These are phyloP conservation scores for Cenchrus americanus DNA, from an alignment of 176 grass and related monocot species.

Conservation along the genomic window DNA sequence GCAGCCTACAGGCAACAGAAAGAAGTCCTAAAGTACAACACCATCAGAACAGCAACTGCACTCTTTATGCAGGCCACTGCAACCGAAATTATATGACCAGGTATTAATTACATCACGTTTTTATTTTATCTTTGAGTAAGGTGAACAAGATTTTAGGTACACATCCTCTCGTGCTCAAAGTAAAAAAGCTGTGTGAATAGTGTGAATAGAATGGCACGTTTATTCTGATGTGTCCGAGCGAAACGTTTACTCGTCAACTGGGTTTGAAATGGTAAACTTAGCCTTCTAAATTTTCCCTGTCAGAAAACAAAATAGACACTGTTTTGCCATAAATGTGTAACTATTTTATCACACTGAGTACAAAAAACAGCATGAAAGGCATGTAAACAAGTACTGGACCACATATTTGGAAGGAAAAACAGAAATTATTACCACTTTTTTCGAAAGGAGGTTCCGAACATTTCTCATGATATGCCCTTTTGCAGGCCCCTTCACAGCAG, in stretches of 20 bases:
- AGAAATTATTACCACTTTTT: constrained; percentile 60
- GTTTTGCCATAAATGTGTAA: background rate
- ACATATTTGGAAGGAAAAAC: constrained; percentile 35
- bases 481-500: constrained; percentile 70
- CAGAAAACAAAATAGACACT: background rate
- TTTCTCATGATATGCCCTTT: constrained; percentile 74
- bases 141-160: background rate
- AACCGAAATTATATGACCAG: constrained; percentile 7
- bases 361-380: background rate
- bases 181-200: background rate
- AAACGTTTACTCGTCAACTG: background rate
- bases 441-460: constrained; percentile 68
- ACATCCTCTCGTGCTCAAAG: background rate
- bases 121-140: constrained; percentile 15
- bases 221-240: background rate
- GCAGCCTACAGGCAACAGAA: background rate
- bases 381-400: constrained; percentile 9
- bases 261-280: background rate
- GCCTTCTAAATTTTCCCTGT: background rate
- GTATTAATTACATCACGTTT: background rate
- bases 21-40: background rate
- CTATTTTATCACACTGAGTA: background rate
- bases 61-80: background rate
- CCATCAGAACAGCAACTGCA: constrained; percentile 23
- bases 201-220: background rate